Evolutionary conservation across 441 rosid genomes (phyloP).

Genomic region (Erysimum cheiri): DNA sequence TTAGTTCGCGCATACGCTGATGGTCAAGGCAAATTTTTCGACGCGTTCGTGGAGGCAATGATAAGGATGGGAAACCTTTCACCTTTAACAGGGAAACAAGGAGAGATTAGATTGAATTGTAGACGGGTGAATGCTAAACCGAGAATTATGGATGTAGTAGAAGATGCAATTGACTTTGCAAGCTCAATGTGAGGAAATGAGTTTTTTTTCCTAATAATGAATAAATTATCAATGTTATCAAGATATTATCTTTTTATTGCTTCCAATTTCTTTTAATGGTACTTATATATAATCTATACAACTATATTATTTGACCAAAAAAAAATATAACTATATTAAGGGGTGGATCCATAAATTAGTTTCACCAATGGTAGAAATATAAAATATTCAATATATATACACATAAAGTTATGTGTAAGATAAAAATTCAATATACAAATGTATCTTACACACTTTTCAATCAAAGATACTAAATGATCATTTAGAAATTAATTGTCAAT

Average conservation of each 20-base stretch:
- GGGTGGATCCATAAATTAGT: neutral
- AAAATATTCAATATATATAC: too few relatives aligned
- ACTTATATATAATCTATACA: neutral
- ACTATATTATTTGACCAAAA: too few relatives aligned
- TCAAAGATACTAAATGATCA: too few relatives aligned
- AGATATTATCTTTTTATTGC: neutral
- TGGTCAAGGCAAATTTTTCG: slow-evolving; percentile 49
- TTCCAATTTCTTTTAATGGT: neutral
- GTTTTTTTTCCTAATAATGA: neutral
- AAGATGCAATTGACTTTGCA: slow-evolving; percentile 11
- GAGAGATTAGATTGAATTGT: slow-evolving; percentile 63
- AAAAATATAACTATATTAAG: neutral
- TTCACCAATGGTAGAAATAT: too few relatives aligned
- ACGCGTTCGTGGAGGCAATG: slow-evolving; percentile 61
- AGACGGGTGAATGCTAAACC: slow-evolving; percentile 49
- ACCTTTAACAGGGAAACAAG: slow-evolving; percentile 56
- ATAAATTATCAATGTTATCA: neutral
- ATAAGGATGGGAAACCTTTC: slow-evolving; percentile 67
- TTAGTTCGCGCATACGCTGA: slow-evolving; percentile 48
- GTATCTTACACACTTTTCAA: too few relatives aligned
- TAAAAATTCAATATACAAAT: too few relatives aligned
- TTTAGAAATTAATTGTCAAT: too few relatives aligned
- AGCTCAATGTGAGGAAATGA: slow-evolving; percentile 30
- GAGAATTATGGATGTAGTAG: slow-evolving; percentile 28
- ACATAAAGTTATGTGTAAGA: too few relatives aligned